Evolutionary conservation across 2,329 filamentous ascomycete species (phyloP), one percentile per base, ranked within the genome.

Genomic region (Tolypocladium pustulatum): DNA sequence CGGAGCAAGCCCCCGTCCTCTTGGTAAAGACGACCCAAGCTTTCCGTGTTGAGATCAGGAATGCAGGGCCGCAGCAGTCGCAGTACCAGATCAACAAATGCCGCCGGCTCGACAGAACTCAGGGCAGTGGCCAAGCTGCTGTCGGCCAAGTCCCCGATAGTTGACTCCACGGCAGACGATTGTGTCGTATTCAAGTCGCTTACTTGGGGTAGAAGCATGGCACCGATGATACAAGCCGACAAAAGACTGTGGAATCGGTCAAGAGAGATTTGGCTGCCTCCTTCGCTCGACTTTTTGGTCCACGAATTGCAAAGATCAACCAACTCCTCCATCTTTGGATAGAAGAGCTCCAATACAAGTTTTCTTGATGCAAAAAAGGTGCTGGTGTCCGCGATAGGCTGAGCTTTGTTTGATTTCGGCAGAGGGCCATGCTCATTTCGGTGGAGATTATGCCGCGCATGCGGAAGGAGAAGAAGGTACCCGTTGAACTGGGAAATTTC

Each of bases 381-480:
- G 53, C 62, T 68, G 1, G 66, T 57, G 60, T 76, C 72, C 6
- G 70, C 65, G 20, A 65, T 46, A 3, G 65, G 65, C 30, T 63
- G 57, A n/a, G 27, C 8, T 41, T 25, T 62, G 54, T 17, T 60
- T 59, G 38, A 59, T 61, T 4, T 30, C 46, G 2, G 51, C 59
- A 6, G 61, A 59, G 22, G 52, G 46, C 3, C 56, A 56, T 17
- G 61, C 56, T 13, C 49, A 46, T 38, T 40, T 37, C 4, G 49
- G 41, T 37, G 38, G 6, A 54, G 25, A 1, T 41, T 49, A 7
- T 54, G 37, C 20, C 52, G 32, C 17, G 65, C 55, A 27, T 64
- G 69, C 1, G 78, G 73, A 13, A 86, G 70, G 1, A 86, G 73
- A 2, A 87, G 72, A 6, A 86, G 72, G 61, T 86, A 87, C 53